phyloP scores from a whole-genome alignment of 345 rosid species.

The Arabidopsis arenosa region DNA sequence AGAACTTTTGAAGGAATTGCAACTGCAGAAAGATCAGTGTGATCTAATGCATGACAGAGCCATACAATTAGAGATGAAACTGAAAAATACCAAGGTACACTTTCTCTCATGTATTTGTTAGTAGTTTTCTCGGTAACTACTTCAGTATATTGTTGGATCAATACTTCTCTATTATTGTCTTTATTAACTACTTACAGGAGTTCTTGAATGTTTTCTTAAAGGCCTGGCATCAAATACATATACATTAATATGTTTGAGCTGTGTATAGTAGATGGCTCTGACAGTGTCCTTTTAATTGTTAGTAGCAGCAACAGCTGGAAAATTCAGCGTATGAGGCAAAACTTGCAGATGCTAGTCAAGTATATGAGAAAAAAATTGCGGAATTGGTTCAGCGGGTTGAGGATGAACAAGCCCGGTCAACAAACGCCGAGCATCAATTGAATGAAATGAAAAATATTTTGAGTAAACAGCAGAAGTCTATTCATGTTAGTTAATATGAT shows the following conservation, averaged over 20 bases:
- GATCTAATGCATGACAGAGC: constrained; percentile 56
- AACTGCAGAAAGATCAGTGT: constrained; percentile 62
- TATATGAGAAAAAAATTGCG: constrained; percentile 77
- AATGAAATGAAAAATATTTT: constrained; percentile 53
- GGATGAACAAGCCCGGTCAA: constrained; percentile 51
- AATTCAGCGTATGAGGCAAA: constrained; percentile 67
- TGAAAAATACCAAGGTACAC: constrained; percentile 66
- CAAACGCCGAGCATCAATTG: constrained; percentile 58
- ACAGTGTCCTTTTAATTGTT: constrained; percentile 51
- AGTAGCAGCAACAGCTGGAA: constrained; percentile 72
- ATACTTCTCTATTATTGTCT: constrained; percentile 22
- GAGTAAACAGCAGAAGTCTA: constrained; percentile 59
- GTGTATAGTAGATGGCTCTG: constrained; percentile 30
- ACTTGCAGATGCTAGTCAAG: constrained; percentile 73
- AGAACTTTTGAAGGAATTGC: constrained; percentile 57
- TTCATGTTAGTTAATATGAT: constrained; percentile 56
- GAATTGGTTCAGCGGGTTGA: constrained; percentile 68
- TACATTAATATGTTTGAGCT: neutral
- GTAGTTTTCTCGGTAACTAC: constrained; percentile 39
- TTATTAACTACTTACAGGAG: constrained; percentile 21
- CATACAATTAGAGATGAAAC: constrained; percentile 55
- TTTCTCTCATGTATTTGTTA: constrained; percentile 47
- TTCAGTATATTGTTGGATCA: neutral
- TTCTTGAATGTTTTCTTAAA: constrained; percentile 17
- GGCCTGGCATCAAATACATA: constrained; percentile 8